Conservation (phyloP, 1,284 basidiomycete species). For the Ceratobasidium sp. region DNA sequence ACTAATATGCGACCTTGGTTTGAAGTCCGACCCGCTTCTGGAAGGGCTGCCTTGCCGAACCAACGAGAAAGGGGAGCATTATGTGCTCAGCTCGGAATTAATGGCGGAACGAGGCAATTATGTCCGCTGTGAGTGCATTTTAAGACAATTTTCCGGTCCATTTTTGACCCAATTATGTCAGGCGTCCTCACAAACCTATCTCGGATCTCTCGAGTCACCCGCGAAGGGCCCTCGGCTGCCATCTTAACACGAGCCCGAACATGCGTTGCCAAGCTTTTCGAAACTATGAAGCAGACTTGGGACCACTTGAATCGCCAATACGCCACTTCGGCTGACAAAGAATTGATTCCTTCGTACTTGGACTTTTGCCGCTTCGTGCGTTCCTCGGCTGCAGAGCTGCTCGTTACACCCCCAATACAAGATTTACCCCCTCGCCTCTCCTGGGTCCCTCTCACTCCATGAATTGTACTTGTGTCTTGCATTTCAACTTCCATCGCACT, state of each 20-base stretch:
- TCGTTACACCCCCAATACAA: slow-evolving; percentile 15
- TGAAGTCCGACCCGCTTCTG: slow-evolving; percentile 23
- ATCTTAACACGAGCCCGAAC: slow-evolving; percentile 25
- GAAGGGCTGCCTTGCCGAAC: slow-evolving; percentile 30
- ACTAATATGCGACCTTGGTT: slow-evolving; percentile 28
- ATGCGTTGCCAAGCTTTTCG: slow-evolving; percentile 37
- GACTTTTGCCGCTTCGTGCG: slow-evolving; percentile 33
- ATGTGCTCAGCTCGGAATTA: slow-evolving; percentile 36
- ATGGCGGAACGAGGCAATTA: slow-evolving; percentile 34
- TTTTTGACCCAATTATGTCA: background rate
- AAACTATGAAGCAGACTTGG: slow-evolving; percentile 43
- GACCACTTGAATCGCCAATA: slow-evolving; percentile 20
- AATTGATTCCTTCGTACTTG: slow-evolving; percentile 32
- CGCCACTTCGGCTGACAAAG: slow-evolving; percentile 16
- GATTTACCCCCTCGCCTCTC: slow-evolving; percentile 20
- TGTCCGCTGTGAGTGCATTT: slow-evolving; percentile 10
- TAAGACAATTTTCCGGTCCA: background rate
- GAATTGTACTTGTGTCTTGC: background rate
- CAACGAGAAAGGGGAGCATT: slow-evolving; percentile 38
- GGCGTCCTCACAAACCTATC: slow-evolving; percentile 23
- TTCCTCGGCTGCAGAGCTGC: slow-evolving; percentile 4
- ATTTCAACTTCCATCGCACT: slow-evolving; percentile 1
- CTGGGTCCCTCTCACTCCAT: slow-evolving; percentile 14
- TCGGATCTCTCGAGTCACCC: background rate
- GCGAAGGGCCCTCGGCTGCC: background rate